Percentiles rank a stretch among this genome's conserved stretches.
These are phyloP conservation scores for Claviceps purpurea DNA, from an alignment of 2,329 filamentous ascomycete species.

Conservation along the genomic window DNA sequence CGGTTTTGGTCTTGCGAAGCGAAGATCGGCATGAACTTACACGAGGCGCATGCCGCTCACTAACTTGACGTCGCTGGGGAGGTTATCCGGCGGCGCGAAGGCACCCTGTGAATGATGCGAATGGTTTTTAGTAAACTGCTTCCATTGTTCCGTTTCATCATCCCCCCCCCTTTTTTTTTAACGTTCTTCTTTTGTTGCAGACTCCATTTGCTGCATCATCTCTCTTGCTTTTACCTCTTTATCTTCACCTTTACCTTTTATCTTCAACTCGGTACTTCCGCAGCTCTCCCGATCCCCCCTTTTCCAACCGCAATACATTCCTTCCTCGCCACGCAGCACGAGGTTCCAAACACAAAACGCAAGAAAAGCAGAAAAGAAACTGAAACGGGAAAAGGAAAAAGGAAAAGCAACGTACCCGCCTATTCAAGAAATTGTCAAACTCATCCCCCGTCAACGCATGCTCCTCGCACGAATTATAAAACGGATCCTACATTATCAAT, in stretches of 20 bases:
- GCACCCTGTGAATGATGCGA: slow-evolving; percentile 29
- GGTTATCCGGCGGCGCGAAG: slow-evolving; percentile 31
- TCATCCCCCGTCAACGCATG: slow-evolving; percentile 39
- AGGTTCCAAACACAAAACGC: not conserved
- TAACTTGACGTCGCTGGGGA: slow-evolving; percentile 29
- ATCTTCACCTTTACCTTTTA: too few species aligned
- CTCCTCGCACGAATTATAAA: slow-evolving; percentile 35
- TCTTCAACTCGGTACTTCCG: too few species aligned
- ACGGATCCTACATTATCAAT: slow-evolving; percentile 28
- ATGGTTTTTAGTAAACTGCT: too few species aligned
- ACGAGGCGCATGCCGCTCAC: slow-evolving; percentile 40
- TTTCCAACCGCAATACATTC: too few species aligned
- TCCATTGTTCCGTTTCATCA: too few species aligned
- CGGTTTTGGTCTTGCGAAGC: too few species aligned
- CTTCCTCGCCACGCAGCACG: too few species aligned
- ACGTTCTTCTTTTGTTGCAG: not conserved
- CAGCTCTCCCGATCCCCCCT: too few species aligned
- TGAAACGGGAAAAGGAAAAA: too few species aligned
- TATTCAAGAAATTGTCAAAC: slow-evolving; percentile 43
- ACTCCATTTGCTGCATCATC: not conserved
- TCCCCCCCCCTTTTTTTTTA: not conserved
- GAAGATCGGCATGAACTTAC: slow-evolving; percentile 23
- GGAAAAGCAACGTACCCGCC: slow-evolving; percentile 26
- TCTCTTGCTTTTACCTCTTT: too few species aligned
- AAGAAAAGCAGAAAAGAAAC: not conserved